Evolutionary conservation across 768 basidiomycete species (phyloP).

Genomic region (Termitomyces sp.): DNA sequence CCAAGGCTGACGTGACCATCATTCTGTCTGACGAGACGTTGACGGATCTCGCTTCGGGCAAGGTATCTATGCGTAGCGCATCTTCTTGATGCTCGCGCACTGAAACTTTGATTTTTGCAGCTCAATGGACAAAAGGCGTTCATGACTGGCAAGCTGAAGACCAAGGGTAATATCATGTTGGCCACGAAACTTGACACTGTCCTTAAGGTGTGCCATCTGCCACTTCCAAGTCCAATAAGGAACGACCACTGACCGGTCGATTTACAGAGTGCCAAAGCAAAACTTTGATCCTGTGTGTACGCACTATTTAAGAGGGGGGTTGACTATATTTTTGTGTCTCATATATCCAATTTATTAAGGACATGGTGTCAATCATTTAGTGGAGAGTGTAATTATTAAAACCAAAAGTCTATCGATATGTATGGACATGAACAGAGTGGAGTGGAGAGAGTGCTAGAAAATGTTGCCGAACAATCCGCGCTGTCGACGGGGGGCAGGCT

Average conservation of each 20-base stretch:
- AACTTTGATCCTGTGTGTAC: constrained; percentile 28
- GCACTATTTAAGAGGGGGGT: background rate
- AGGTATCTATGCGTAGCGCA: constrained; percentile 34
- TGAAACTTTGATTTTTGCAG: constrained; percentile 28
- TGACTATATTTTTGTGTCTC: background rate
- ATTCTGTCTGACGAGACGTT: constrained; percentile 75
- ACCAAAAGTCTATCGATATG: background rate
- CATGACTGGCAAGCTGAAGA: constrained; percentile 93
- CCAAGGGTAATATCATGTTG: constrained; percentile 89
- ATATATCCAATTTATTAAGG: constrained; percentile 2
- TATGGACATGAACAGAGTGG: background rate
- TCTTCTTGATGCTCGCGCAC: background rate
- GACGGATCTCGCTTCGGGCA: constrained; percentile 63
- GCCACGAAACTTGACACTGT: constrained; percentile 86
- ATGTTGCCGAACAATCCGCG: constrained; percentile 77
- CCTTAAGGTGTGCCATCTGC: constrained; percentile 53
- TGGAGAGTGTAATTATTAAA: constrained; percentile 4
- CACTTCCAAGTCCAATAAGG: background rate
- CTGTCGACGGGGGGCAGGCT: constrained; percentile 66
- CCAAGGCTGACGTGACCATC: constrained; percentile 82
- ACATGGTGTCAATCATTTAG: constrained; percentile 3
- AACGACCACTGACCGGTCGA: background rate
- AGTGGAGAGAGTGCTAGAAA: constrained; percentile 37
- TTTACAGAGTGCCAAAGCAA: constrained; percentile 31
- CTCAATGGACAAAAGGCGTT: constrained; percentile 92